Percentiles rank a stretch among this genome's conserved stretches.
phyloP scores from a whole-genome alignment of 805 yeast genomes.

The Zygoascus bituminiphila region DNA sequence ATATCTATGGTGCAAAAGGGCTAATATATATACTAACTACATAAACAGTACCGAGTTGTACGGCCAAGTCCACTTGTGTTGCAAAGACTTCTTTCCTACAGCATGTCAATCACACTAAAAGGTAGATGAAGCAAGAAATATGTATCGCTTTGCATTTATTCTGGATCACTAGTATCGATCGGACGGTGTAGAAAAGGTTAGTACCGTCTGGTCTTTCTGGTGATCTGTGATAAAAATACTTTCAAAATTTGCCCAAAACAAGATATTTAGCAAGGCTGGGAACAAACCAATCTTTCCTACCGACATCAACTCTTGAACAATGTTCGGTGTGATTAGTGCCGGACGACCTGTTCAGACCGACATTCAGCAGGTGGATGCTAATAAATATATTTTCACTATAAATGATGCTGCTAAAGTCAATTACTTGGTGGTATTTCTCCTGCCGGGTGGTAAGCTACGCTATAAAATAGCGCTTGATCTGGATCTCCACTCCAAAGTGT shows the following conservation, averaged over 20 bases:
- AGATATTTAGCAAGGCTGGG: neutral
- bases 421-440: slow-evolving; percentile 73
- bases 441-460: slow-evolving; percentile 59
- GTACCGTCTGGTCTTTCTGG: neutral
- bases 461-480: slow-evolving; percentile 8
- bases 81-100: slow-evolving; percentile 21
- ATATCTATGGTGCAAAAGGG: neutral
- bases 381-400: slow-evolving; percentile 57
- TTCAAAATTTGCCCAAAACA: too few relatives aligned
- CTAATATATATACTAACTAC: neutral
- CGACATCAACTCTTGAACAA: slow-evolving; percentile 18
- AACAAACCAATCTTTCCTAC: neutral
- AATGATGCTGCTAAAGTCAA: slow-evolving; percentile 58
- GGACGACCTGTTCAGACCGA: slow-evolving; percentile 50
- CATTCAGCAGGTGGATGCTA: slow-evolving; percentile 52
- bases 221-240: too few relatives aligned
- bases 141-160: slow-evolving; percentile 20
- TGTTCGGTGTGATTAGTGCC: slow-evolving; percentile 74
- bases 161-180: slow-evolving; percentile 19
- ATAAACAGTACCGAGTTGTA: neutral
- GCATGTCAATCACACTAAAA: slow-evolving; percentile 13
- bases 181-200: neutral
- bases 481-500: too few relatives aligned
- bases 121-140: slow-evolving; percentile 16
- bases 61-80: too few relatives aligned